These are phyloP conservation scores for Boletus bicolor DNA, from an alignment of 768 basidiomycete genomes.

Conservation along the genomic window DNA sequence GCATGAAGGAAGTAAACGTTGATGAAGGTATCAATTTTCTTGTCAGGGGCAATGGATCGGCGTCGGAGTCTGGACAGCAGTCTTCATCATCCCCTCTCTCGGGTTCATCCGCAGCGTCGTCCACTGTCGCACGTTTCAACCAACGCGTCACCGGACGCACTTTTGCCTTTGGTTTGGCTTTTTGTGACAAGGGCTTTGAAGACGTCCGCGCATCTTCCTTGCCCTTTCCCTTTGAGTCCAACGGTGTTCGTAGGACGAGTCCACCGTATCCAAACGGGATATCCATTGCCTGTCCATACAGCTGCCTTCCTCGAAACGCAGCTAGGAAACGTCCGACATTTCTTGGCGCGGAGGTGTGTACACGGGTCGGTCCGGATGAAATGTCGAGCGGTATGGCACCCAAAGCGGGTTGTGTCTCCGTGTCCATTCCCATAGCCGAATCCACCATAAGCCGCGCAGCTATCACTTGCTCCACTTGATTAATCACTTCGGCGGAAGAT, in stretches of 20 bases:
- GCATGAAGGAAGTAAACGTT: constrained; percentile 61
- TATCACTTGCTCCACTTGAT: not conserved
- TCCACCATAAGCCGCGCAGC: not conserved
- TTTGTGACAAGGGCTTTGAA: constrained; percentile 2
- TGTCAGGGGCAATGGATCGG: constrained; percentile 5
- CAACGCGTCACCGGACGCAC: constrained; percentile 10
- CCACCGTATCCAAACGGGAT: constrained; percentile 70
- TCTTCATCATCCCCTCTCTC: constrained; percentile 25
- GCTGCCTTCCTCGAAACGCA: constrained; percentile 70
- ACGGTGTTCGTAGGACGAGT: constrained; percentile 47
- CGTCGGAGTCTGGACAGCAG: constrained; percentile 4
- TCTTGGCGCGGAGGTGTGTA: not conserved
- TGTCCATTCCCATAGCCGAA: not conserved
- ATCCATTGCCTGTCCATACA: constrained; percentile 62
- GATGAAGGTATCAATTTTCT: constrained; percentile 46
- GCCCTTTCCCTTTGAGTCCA: constrained; percentile 13
- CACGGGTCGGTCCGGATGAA: not conserved
- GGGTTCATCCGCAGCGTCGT: constrained; percentile 28
- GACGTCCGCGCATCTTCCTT: constrained; percentile 8
- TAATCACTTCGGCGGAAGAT: not conserved
- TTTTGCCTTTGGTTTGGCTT: constrained; percentile 13
- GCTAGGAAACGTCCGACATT: constrained; percentile 40
- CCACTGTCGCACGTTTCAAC: constrained; percentile 26
- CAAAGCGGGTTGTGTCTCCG: constrained; percentile 13
- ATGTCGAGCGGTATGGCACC: not conserved